A percentile compares a stretch with the other conserved stretches of the same genome.
phyloP scores from a whole-genome alignment of 2,329 filamentous ascomycete genomes.

The Ceratocystis colombiana region DNA sequence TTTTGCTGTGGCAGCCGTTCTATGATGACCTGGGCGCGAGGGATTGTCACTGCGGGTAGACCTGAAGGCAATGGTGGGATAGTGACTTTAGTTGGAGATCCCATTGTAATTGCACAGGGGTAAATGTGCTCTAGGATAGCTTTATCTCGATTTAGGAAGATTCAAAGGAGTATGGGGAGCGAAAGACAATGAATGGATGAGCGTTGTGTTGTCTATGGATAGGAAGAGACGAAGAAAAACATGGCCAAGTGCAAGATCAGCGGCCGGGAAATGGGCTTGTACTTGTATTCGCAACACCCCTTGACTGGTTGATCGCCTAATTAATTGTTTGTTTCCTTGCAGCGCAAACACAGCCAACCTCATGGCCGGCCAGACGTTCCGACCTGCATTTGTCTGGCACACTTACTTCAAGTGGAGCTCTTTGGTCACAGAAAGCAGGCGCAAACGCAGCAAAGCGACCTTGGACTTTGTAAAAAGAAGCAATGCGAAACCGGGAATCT shows the following conservation, averaged over 20 bases:
- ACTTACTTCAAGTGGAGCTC: neutral
- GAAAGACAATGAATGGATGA: no score
- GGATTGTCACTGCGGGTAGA: conserved; percentile 43
- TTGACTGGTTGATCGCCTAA: neutral
- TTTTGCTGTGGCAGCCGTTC: conserved; percentile 64
- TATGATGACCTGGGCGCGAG: conserved; percentile 69
- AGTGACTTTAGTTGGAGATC: neutral
- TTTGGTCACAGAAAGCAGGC: neutral
- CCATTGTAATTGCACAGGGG: neutral
- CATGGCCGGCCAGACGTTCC: neutral
- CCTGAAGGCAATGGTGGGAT: neutral
- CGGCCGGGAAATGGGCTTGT: neutral
- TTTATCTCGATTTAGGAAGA: neutral
- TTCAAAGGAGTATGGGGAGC: no score
- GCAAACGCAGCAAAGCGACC: neutral
- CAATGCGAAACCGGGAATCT: neutral
- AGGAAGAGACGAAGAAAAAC: neutral
- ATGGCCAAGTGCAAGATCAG: neutral
- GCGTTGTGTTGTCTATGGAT: neutral
- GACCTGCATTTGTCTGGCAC: conserved; percentile 5
- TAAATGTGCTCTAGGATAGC: neutral
- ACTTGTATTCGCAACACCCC: neutral
- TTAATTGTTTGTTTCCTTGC: conserved; percentile 6
- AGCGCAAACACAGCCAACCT: neutral
- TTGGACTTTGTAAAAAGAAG: neutral